Evolutionary conservation across 305 asterid species (phyloP), one percentile per base, ranked within the genome.

Genomic region (Petunia hybrid): DNA sequence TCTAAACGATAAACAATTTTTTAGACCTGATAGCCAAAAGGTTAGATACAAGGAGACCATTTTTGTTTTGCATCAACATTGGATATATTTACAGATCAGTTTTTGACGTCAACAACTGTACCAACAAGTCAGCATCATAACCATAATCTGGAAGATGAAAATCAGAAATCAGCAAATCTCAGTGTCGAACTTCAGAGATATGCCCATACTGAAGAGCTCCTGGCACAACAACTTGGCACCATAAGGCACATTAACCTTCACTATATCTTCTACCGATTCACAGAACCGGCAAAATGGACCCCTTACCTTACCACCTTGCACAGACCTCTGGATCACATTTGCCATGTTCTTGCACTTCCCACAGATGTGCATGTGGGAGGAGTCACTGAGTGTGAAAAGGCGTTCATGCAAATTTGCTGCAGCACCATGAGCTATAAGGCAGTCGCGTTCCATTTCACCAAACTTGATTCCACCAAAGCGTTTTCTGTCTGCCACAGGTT

Each of bases 391-490:
- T 0, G 98, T 96, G 92, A 94, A 93, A 4, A 96, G 97, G 8
- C 97, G 92, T 84, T 96, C 98, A 22, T 94, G 98, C 65, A 96
- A 85, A 82, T 94, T 96, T 36, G 94, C 92, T 6, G 98, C 90
- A 59, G 98, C 98, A 5, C 99, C 98, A 31, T 94, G 97, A 41
- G 98, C 98, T 35, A 93, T 90, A 6, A 94, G 95, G 73, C 98
- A 96, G 84, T 94, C 99, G 1, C 98, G 87, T 59, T 96, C 98
- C 97, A 94, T 96, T 85, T 96, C 99, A 0, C 98, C 98, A 22
- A 96, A 94, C 61, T 95, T 97, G 59, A 97, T 89, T 4, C 99
- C 99, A 3, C 98, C 97, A 9, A 97, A 93, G 0, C 98, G 92
- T 82, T 97, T 97, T 84, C 98, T 85, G 88, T 97, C 99, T 0